Evolutionary conservation across 2,329 filamentous ascomycete genomes (phyloP).

Genomic region (Scedosporium boydii): DNA sequence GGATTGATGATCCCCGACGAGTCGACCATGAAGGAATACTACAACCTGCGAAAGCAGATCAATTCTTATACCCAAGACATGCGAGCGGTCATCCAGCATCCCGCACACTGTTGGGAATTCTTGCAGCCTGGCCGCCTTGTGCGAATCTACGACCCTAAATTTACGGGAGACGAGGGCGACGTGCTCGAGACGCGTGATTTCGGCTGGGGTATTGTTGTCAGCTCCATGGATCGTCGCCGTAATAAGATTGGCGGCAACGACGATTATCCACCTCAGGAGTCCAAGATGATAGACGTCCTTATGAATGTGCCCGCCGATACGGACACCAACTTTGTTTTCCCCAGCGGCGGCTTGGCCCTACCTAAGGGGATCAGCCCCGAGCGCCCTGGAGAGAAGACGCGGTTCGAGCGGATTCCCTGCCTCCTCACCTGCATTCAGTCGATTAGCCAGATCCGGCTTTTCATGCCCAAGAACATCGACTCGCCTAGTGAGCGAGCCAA

Average conservation of each 20-base stretch:
- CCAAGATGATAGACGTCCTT: conserved; percentile 74
- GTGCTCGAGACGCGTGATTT: conserved; percentile 48
- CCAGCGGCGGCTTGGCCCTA: conserved; percentile 26
- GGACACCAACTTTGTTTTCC: conserved; percentile 28
- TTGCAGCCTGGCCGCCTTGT: conserved; percentile 82
- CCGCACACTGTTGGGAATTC: conserved; percentile 75
- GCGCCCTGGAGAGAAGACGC: conserved; percentile 53
- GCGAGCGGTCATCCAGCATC: conserved; percentile 84
- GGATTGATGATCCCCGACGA: conserved; percentile 76
- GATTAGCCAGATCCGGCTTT: conserved; percentile 75
- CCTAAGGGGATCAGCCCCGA: conserved; percentile 57
- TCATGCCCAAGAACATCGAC: conserved; percentile 63
- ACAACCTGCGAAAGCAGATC: conserved; percentile 77
- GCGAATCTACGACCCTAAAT: conserved; percentile 63
- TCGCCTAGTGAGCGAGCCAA: conserved; percentile 7
- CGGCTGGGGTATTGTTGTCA: conserved; percentile 86
- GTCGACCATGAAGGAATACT: conserved; percentile 84
- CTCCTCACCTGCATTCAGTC: conserved; percentile 77
- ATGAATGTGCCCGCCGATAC: conserved; percentile 48
- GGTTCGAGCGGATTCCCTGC: conserved; percentile 77
- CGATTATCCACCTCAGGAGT: conserved; percentile 64
- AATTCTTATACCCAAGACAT: conserved; percentile 80
- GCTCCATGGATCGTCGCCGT: conserved; percentile 56
- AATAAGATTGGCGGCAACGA: conserved; percentile 55
- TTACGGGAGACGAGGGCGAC: conserved; percentile 29